Evolutionary conservation across 1,284 basidiomycete genomes (phyloP).

Genomic region (Rhodotorula sp.): DNA sequence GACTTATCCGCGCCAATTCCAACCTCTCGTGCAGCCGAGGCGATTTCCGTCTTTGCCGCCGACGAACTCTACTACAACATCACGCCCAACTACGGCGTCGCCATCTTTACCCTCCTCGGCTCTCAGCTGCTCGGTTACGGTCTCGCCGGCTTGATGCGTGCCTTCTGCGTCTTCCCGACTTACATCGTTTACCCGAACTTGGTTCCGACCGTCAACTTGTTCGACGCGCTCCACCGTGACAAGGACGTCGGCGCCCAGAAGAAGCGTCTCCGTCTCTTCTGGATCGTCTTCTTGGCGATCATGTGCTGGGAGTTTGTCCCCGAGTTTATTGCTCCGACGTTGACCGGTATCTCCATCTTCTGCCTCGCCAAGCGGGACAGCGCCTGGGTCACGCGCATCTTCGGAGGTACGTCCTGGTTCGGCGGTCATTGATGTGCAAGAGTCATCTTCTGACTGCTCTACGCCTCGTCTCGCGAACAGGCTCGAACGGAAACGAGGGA

Average conservation of each 20-base stretch:
- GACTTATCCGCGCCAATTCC: too few relatives aligned
- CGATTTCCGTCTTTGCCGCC: conserved; percentile 65
- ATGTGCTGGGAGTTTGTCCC: conserved; percentile 46
- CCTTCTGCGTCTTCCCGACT: conserved; percentile 40
- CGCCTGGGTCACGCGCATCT: conserved; percentile 61
- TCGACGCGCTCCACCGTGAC: conserved; percentile 59
- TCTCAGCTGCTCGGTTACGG: conserved; percentile 28
- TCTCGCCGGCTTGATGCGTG: conserved; percentile 34
- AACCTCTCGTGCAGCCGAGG: conserved; percentile 53
- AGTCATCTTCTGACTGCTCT: too few relatives aligned
- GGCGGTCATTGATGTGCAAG: neutral
- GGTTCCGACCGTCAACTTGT: conserved; percentile 57
- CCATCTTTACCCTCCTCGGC: conserved; percentile 23
- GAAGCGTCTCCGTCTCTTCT: conserved; percentile 44
- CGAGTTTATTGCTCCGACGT: conserved; percentile 49
- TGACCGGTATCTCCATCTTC: conserved; percentile 54
- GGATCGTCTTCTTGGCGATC: conserved; percentile 43
- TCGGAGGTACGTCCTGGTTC: conserved; percentile 40
- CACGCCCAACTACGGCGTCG: conserved; percentile 54
- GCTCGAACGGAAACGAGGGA: conserved; percentile 61
- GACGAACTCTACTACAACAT: conserved; percentile 61
- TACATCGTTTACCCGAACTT: conserved; percentile 40
- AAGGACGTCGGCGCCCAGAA: conserved; percentile 45
- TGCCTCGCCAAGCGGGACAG: conserved; percentile 60
- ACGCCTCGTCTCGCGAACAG: neutral